Evolutionary conservation across 2,329 filamentous ascomycete genomes (phyloP), one percentile per base, ranked within the genome.

Genomic region (Arthrobotrys pseudoclavata): DNA sequence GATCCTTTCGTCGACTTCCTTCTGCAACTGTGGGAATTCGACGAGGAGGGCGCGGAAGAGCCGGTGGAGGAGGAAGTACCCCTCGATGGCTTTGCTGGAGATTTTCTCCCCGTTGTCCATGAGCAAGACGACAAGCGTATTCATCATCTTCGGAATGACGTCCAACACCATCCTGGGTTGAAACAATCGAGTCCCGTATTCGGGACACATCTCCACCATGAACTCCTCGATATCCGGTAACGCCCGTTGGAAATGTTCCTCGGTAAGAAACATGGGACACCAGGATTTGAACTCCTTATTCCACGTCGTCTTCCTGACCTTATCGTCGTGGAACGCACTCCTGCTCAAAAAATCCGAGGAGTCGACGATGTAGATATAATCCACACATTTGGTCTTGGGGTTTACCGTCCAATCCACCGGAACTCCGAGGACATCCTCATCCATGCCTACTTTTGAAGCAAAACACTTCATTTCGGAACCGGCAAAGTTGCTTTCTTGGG

Each of bases 101-200:
- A 76, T 69, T 9, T 42, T 62, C n/a, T 76, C 72, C 0, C 72
- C 72, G 50, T 76, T 69, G 42, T 76, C 72, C 72, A 76, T 76
- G 57, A 76, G 64, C 9, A 76, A 12, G 1, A 76, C 72, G 3
- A 76, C 72, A 10, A 76, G 66, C 0, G 72, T 76, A 26, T 76
- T 76, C 72, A 76, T 76, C 72, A 76, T 76, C 72, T 76, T 76
- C 29, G 72, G 72, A 29, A 76, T 48, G n/a, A 76, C 66, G 20
- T 69, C 66, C 4, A 76, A 29, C 26, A 76, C 72, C 72, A 76
- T 76, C 3, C 50, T 26, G 12, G 72, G 72, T 2, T 53, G 52
- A 31, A 76, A 76, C 26, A 69, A 20, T 7, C 66, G 18, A 5
- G 57, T 66, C 0, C 64, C 66, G 40, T 66, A 64, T n/a, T 76